phyloP scores from a whole-genome alignment of 257 asterid genomes.

The Cinchona pubescens region DNA sequence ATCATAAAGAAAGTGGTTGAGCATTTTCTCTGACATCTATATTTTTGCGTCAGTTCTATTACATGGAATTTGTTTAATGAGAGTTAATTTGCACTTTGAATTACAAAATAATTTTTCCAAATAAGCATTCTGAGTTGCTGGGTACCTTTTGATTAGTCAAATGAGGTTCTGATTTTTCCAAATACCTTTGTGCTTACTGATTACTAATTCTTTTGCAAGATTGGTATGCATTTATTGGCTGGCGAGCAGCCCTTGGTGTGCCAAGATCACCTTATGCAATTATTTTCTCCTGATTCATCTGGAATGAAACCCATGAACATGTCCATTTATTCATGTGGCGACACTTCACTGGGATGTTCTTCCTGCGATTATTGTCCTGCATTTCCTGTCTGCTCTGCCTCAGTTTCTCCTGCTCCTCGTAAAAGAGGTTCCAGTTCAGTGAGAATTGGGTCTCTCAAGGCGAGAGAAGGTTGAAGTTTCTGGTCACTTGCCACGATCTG shows the following conservation, averaged over 20 bases:
- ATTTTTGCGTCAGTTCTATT: background rate
- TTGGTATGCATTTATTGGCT: constrained; percentile 87
- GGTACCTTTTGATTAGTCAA: background rate
- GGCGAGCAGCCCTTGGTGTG: constrained; percentile 61
- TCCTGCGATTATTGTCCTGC: constrained; percentile 99
- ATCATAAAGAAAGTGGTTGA: no score
- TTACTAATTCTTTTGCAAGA: constrained; percentile 48
- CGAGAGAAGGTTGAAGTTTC: no score
- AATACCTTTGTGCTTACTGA: constrained; percentile 22
- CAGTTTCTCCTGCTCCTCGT: constrained; percentile 61
- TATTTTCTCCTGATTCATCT: constrained; percentile 66
- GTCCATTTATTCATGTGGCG: constrained; percentile 82
- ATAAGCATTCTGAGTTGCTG: background rate
- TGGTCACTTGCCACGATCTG: no score
- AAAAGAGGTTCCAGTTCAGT: constrained; percentile 70
- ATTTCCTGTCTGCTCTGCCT: constrained; percentile 61
- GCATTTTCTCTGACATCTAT: background rate
- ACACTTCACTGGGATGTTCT: constrained; percentile 90
- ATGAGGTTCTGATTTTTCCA: background rate
- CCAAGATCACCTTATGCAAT: constrained; percentile 95
- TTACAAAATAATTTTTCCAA: background rate
- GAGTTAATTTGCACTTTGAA: no score
- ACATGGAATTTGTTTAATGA: no score
- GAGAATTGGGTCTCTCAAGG: constrained; percentile 79
- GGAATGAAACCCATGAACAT: constrained; percentile 94